phyloP scores from a whole-genome alignment of 768 basidiomycete genomes.

The Kwoniella newhampshirensis region DNA sequence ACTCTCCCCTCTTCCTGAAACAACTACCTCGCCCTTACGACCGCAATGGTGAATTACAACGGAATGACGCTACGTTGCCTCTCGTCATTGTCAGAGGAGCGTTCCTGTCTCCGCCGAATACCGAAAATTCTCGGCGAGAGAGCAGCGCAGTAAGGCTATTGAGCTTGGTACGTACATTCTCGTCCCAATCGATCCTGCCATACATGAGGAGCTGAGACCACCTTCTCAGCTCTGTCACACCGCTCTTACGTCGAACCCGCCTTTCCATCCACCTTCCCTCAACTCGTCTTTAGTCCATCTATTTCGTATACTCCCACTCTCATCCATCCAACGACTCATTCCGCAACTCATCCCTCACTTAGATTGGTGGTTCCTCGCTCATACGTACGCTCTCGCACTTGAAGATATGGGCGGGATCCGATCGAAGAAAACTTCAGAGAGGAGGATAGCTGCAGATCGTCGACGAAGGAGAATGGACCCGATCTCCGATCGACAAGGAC shows the following conservation, averaged over 20 bases:
- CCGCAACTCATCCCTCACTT: not conserved
- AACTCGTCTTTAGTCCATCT: constrained; percentile 11
- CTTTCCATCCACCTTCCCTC: constrained; percentile 27
- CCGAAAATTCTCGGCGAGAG: not conserved
- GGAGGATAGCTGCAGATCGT: not conserved
- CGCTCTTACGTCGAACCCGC: not conserved
- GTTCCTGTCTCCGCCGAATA: not conserved
- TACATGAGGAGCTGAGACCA: too few relatives aligned
- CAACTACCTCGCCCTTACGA: constrained; percentile 30
- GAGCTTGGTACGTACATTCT: constrained; percentile 9
- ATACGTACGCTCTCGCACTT: constrained; percentile 18
- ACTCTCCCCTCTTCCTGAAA: constrained; percentile 27
- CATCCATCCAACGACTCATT: not conserved
- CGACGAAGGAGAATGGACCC: constrained; percentile 6
- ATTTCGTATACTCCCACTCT: constrained; percentile 12
- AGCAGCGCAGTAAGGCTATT: constrained; percentile 6
- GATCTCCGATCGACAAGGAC: not conserved
- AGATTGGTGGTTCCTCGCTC: constrained; percentile 10
- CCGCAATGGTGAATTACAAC: constrained; percentile 13
- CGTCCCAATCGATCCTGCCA: too few relatives aligned
- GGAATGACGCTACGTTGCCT: constrained; percentile 21
- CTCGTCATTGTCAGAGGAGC: constrained; percentile 15
- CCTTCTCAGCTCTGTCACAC: constrained; percentile 26
- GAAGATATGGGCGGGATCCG: constrained; percentile 31
- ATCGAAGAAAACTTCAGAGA: constrained; percentile 1